These are phyloP conservation scores for Speleostelium caveatum DNA, from an alignment of 78 protist species.

Conservation along the genomic window DNA sequence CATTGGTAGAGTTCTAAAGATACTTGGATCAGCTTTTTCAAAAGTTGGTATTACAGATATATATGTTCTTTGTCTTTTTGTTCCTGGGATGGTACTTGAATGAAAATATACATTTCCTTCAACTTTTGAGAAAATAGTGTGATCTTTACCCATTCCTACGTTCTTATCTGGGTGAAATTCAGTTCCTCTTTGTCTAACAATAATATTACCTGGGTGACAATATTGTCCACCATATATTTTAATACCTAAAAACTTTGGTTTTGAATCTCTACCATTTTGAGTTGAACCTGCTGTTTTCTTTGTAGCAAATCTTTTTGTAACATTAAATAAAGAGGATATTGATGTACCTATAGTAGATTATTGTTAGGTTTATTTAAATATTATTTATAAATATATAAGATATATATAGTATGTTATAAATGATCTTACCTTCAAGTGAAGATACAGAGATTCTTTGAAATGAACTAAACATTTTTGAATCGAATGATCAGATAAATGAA, in stretches of 20 bases:
- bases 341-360: too few species aligned
- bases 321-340: too few species aligned
- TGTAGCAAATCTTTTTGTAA: constrained; percentile 73
- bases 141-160: constrained; percentile 89
- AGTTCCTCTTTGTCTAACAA: constrained; percentile 88
- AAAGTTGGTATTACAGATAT: constrained; percentile 31
- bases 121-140: constrained; percentile 84
- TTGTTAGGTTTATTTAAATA: too few species aligned
- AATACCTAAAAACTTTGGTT: constrained; percentile 64
- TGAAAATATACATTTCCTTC: constrained; percentile 71
- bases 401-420: too few species aligned
- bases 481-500: too few species aligned
- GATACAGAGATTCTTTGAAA: too few species aligned
- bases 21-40: background rate
- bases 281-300: constrained; percentile 77
- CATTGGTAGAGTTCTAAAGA: background rate
- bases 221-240: constrained; percentile 64
- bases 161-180: constrained; percentile 74
- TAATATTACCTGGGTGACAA: constrained; percentile 77
- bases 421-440: too few species aligned
- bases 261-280: constrained; percentile 71
- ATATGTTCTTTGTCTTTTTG: constrained; percentile 22
- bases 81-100: background rate
- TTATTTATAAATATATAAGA: too few species aligned
- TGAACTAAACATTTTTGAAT: too few species aligned